Evolutionary conservation across 805 yeast genomes (phyloP).

Genomic region (Yarrowia deformans): DNA sequence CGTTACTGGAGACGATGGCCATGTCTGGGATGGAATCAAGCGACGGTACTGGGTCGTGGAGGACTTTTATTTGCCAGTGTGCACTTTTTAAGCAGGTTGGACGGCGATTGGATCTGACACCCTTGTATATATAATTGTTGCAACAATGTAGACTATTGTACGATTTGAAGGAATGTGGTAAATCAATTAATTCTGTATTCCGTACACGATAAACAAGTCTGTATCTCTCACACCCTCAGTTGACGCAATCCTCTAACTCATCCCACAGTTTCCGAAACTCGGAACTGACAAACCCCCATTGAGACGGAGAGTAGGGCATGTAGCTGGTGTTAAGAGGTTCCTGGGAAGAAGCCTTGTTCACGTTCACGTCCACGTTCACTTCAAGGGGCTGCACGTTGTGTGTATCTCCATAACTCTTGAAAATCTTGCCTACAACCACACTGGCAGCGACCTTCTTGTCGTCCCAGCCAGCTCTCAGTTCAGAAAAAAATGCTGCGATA

Average conservation of each 20-base stretch:
- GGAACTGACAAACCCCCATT: not conserved
- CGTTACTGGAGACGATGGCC: constrained; percentile 30
- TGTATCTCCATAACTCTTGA: not conserved
- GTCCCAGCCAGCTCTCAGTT: not conserved
- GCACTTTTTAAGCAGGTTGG: constrained; percentile 35
- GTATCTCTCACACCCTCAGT: not conserved
- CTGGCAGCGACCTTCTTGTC: not conserved
- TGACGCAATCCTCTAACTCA: not conserved
- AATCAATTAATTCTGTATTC: not conserved
- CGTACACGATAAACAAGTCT: not conserved
- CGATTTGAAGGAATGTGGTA: no score
- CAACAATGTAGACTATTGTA: no score
- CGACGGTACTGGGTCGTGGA: constrained; percentile 50
- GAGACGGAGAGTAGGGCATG: constrained; percentile 32
- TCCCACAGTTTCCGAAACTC: constrained; percentile 8
- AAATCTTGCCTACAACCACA: not conserved
- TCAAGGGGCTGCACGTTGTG: no score
- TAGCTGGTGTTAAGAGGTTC: not conserved
- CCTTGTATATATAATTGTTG: no score
- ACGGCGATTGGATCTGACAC: not conserved
- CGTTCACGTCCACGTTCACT: not conserved
- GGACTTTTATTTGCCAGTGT: constrained; percentile 48
- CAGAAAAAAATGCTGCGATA: not conserved
- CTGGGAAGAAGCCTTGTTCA: not conserved
- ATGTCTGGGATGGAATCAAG: constrained; percentile 53